These are phyloP conservation scores for Stropharia rugosoannulata DNA, from an alignment of 768 basidiomycete genomes.

Conservation along the genomic window DNA sequence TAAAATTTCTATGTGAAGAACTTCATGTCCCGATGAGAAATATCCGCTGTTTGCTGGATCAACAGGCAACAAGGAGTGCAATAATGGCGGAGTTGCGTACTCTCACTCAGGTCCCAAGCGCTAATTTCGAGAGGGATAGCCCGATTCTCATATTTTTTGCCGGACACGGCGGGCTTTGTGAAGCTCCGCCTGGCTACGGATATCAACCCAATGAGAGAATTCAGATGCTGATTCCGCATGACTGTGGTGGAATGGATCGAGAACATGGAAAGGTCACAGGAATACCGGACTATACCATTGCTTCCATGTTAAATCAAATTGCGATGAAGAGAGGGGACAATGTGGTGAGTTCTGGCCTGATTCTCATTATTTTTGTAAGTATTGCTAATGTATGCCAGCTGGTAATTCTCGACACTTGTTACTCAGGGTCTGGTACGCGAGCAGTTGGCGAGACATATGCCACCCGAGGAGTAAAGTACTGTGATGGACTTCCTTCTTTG, in stretches of 20 bases:
- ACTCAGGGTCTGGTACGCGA: conserved; percentile 12
- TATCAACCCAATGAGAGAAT: conserved; percentile 29
- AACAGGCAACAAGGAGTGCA: conserved; percentile 45
- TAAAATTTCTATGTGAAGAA: background rate
- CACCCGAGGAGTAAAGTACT: background rate
- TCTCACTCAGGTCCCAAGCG: conserved; percentile 45
- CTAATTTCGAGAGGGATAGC: conserved; percentile 46
- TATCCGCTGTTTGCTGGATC: conserved; percentile 49
- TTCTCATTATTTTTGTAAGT: background rate
- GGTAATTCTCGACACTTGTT: conserved; percentile 12
- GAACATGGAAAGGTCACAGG: conserved; percentile 41
- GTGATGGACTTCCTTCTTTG: background rate
- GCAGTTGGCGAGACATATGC: background rate
- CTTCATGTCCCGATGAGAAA: background rate
- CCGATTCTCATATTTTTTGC: conserved; percentile 64
- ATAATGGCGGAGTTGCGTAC: conserved; percentile 52
- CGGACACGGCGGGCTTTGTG: conserved; percentile 55
- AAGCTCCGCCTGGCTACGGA: conserved; percentile 49
- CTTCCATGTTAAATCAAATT: conserved; percentile 49
- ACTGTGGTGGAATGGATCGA: conserved; percentile 38
- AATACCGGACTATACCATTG: conserved; percentile 58
- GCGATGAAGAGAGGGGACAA: conserved; percentile 55
- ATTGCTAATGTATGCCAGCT: background rate
- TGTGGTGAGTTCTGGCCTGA: conserved; percentile 24
- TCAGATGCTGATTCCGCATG: conserved; percentile 58